Conservation (phyloP, 306 rosid genomes). For the Vigna trinervia region DNA sequence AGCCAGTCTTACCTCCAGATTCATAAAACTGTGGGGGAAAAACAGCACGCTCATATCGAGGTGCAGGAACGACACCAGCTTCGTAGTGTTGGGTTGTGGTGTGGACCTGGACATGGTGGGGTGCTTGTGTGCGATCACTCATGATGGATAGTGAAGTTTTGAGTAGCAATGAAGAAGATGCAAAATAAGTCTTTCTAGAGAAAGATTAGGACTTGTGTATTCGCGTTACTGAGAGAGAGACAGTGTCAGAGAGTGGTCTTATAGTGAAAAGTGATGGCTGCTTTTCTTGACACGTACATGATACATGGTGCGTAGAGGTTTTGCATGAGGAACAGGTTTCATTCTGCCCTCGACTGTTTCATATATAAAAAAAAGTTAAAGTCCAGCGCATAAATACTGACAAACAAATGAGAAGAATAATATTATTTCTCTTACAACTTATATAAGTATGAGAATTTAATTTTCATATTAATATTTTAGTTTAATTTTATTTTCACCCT, state of each 20-base stretch:
- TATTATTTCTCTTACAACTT: too few relatives aligned
- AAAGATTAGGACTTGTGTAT: neutral
- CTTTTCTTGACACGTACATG: constrained; percentile 68
- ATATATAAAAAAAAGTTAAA: neutral
- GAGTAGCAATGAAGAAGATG: constrained; percentile 40
- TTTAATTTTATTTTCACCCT: too few relatives aligned
- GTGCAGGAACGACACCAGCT: neutral
- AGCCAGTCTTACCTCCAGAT: neutral
- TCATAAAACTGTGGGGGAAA: neutral
- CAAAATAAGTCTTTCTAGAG: neutral
- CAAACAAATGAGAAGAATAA: too few relatives aligned
- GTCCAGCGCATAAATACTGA: too few relatives aligned
- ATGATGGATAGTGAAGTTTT: constrained; percentile 40
- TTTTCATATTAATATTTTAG: too few relatives aligned
- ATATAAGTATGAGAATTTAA: too few relatives aligned
- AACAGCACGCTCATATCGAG: neutral
- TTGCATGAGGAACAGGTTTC: constrained; percentile 95
- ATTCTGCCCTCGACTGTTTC: neutral
- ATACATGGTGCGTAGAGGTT: constrained; percentile 65
- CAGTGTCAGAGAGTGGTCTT: constrained; percentile 13
- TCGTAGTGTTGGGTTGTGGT: constrained; percentile 43
- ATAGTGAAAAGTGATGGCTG: constrained; percentile 47
- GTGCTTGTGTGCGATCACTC: constrained; percentile 34
- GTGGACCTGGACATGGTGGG: constrained; percentile 69
- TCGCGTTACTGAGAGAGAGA: neutral